Evolutionary conservation across 2,329 filamentous ascomycete species (phyloP), one percentile per base, ranked within the genome.

Genomic region (Helicocarpus griseus): DNA sequence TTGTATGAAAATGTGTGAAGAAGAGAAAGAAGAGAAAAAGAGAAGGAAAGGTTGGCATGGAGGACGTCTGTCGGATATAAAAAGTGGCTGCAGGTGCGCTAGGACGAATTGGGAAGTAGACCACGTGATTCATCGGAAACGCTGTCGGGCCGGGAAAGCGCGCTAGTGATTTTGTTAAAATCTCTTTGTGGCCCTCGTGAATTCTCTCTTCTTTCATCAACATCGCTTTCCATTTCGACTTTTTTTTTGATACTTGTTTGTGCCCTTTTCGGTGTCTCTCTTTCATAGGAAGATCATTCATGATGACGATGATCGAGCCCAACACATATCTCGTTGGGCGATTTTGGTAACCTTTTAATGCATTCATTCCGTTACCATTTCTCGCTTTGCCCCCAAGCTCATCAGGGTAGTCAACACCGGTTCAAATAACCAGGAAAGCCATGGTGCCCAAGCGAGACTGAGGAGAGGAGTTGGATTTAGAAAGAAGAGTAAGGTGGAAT

Each of bases 1-100:
- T 60, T 66, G 58, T 59, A 61, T 61, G 67, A 67, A 68, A 71
- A n/a, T n/a, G 69, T 70, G 61, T 69, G 55, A 60, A 51, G 60
- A 54, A 54, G 45, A 53, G 60, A 58, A 64, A 60, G 52, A 59
- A 60, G 59, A 60, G 49, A 53, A 53, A 52, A 48, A 29, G 21
- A 48, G 43, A 46, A 40, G 14, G 39, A 48, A 13, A 28, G n/a
- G 31, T 4, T 4, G 35, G n/a, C 9, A 5, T 24, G 14, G 17
- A 4, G 44, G 8, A n/a, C n/a, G n/a, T n/a, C n/a, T 7, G 5
- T 7, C 2, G 1, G 24, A 17, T 19, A 36, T 24, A 35, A 35
- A 36, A 24, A 17, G 8, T 7, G 17, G 19, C 5, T 8, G n/a
- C n/a, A 21, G 1, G 14, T 5, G 5, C 44, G 44, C 44, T 47